Percentiles rank a stretch among this genome's conserved stretches.
These are phyloP conservation scores for Lentinula boryana DNA, from an alignment of 768 basidiomycete species.

Conservation along the genomic window DNA sequence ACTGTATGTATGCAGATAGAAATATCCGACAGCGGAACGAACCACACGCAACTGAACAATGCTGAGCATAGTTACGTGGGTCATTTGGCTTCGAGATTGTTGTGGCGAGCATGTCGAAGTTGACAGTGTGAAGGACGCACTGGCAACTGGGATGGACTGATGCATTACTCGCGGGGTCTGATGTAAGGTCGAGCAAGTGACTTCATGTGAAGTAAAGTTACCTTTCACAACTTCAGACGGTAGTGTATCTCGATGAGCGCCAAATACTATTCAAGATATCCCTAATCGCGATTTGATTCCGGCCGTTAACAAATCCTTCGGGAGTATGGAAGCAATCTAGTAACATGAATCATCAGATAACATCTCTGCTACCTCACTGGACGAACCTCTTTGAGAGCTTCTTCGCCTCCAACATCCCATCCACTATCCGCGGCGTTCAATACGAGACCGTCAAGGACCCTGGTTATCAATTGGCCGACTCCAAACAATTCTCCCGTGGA, in stretches of 20 bases:
- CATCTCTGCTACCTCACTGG: background rate
- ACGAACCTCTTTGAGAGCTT: slow-evolving; percentile 29
- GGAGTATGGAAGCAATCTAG: background rate
- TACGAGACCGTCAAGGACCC: slow-evolving; percentile 54
- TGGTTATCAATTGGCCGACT: slow-evolving; percentile 45
- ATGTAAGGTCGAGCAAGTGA: background rate
- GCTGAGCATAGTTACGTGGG: background rate
- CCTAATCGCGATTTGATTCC: background rate
- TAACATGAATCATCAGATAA: background rate
- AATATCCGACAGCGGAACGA: slow-evolving; percentile 9
- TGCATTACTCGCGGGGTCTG: background rate
- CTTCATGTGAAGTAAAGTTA: background rate
- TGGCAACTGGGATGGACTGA: background rate
- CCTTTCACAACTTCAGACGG: background rate
- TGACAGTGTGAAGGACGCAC: background rate
- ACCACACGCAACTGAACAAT: background rate
- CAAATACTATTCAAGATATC: background rate
- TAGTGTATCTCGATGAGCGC: background rate
- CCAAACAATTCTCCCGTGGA: slow-evolving; percentile 58
- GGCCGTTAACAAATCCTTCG: background rate
- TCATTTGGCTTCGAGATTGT: slow-evolving; percentile 6
- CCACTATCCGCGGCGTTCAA: slow-evolving; percentile 63
- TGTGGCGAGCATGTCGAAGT: slow-evolving; percentile 3
- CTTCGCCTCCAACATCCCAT: slow-evolving; percentile 86
- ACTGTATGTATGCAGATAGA: background rate